Evolutionary conservation across 352 stramenopile genomes (phyloP).

Genomic region (Globisporangium solare): DNA sequence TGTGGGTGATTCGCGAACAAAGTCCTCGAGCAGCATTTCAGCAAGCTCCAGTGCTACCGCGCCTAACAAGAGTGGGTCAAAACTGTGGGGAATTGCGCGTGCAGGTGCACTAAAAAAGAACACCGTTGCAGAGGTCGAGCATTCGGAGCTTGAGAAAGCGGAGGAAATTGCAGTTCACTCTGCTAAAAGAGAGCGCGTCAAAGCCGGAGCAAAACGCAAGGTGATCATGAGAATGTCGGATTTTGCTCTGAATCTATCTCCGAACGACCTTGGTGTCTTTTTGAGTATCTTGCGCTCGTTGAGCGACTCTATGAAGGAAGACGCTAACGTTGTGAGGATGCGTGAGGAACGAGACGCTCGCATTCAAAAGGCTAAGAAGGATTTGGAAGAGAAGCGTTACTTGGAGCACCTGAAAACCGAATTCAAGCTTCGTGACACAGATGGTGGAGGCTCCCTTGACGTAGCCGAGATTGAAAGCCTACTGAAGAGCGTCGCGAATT

Average conservation of each 20-base stretch:
- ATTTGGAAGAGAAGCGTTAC: constrained; percentile 63
- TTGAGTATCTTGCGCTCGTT: constrained; percentile 65
- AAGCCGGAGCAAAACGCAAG: constrained; percentile 52
- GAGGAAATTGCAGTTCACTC: constrained; percentile 25
- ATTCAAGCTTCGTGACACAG: constrained; percentile 66
- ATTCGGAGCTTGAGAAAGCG: constrained; percentile 34
- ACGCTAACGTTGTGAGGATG: constrained; percentile 51
- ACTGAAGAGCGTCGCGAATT: constrained; percentile 61
- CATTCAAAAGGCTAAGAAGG: constrained; percentile 40
- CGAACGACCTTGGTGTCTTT: constrained; percentile 77
- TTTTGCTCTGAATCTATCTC: constrained; percentile 78
- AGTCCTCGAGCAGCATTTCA: constrained; percentile 12
- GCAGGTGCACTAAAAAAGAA: constrained; percentile 47
- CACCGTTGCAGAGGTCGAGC: constrained; percentile 48
- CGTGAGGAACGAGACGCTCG: constrained; percentile 40
- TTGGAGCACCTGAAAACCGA: constrained; percentile 67
- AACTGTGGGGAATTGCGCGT: constrained; percentile 58
- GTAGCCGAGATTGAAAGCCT: constrained; percentile 59
- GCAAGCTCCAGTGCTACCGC: constrained; percentile 5
- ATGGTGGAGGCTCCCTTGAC: constrained; percentile 72
- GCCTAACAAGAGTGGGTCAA: constrained; percentile 27
- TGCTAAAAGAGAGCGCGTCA: constrained; percentile 34
- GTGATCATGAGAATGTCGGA: constrained; percentile 80
- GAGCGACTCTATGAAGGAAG: constrained; percentile 68
- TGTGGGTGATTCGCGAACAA: constrained; percentile 33